Base-by-base conservation (phyloP, 1,284 basidiomycete genomes). In the Tilletia setariae region DNA sequence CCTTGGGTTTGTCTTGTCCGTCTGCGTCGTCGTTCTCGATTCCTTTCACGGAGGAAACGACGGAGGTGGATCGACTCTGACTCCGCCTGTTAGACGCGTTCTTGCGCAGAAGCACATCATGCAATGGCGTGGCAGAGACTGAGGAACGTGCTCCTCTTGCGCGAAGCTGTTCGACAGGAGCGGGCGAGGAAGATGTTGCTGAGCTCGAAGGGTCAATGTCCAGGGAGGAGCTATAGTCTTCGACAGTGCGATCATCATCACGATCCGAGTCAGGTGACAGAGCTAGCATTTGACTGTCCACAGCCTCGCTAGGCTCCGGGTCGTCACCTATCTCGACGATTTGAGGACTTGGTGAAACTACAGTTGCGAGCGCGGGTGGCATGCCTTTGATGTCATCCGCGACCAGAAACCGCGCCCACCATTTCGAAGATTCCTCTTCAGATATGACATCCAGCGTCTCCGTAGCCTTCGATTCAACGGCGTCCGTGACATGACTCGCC, bases 361-460 rank as follows among this genome's bases (percentile, higher is more conserved):
- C 6, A 11, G 11, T 11, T 40, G 35, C 35, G 6, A 11, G 35
- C 4, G 35, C 35, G 35, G 35, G 51, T 28, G 23, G 11, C 21
- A 23, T 28, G 23, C 28, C 51, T 15, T 53, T 28, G 21, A 53
- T 25, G 13, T 53, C 21, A 25, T 53, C 28, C 23, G 11, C 28
- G 21, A 53, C 51, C 16, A 53, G 51, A 53, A 53, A 53, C n/a
- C 51, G 51, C 13, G 51, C 51, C 3, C 51, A 53, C 51, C 51
- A 25, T 13, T 53, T 53, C 13, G 51, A 53, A 13, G 51, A 7
- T 7, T 53, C 51, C 7, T 21, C 21, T 23, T 53, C 28, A 15
- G 21, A 23, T 28, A 23, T 13, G 23, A 28, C 11, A 6, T 53
- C 51, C 51, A 53, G 15, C 15, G 13, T 21, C 15, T 53, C 51